Base-by-base conservation (phyloP, 2,329 filamentous ascomycete species). In the Venturia aucupariae region DNA sequence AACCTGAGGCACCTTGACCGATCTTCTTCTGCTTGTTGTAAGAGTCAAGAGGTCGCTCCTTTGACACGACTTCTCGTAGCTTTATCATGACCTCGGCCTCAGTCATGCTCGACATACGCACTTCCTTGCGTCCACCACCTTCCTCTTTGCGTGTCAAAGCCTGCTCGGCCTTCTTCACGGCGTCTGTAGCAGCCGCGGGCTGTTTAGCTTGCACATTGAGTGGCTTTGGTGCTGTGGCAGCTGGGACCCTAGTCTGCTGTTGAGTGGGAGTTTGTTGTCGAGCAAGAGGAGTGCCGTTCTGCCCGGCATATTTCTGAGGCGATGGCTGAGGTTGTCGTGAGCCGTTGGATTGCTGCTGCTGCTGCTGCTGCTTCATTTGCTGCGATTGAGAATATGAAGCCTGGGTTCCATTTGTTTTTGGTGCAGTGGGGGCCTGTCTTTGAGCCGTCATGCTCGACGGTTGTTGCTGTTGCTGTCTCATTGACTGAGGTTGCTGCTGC, bases 11-110 rank as follows among this genome's bases (percentile, higher is more conserved):
- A 77, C 94, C 94, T 76, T 99, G 94, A 24, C 94, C 94, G 76
- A 99, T 97, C 83, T 99, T 99, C 84, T 97, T 97, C 78, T 97
- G 94, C 81, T 99, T 99, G 72, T 92, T 93, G 80, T 99, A 99
- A 30, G 92, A 96, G 69, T 96, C 81, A 71, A 95, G 89, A 63
- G 94, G 94, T 73, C 96, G 92, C 66, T 96, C 92, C 75, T 96
- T 95, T 67, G 92, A 97, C 1, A 99, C 94, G 8, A 94, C 93
- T 69, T 96, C 90, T 73, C 92, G 90, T 63, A 99, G 83, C 74
- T 92, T 94, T 68, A 90, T 88, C 94, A 99, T 99, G 65, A 99
- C 94, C 75, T 99, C 93, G 68, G 84, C 89, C 78, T 99, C 94
- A 11, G 90, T 90, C 94, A 99, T 97, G 70, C 90, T 95, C 44